phyloP scores from a whole-genome alignment of 768 basidiomycete species.

The Nidularia pulvinata region DNA sequence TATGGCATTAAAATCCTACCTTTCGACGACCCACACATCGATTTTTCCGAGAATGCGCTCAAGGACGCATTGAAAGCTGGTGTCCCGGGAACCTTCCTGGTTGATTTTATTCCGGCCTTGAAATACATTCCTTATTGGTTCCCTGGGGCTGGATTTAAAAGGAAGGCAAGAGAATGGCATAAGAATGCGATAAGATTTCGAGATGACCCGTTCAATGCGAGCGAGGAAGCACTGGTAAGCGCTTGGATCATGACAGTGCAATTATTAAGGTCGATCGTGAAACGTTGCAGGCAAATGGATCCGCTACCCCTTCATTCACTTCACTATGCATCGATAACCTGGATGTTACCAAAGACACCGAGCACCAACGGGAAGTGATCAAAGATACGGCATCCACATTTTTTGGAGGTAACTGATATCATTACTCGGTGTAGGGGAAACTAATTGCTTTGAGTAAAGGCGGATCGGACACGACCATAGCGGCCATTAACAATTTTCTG shows the following conservation, averaged over 20 bases:
- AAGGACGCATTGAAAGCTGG: too few species aligned
- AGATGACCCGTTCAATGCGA: too few species aligned
- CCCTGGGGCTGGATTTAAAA: conserved; percentile 50
- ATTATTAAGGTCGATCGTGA: too few species aligned
- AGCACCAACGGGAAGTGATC: conserved; percentile 15
- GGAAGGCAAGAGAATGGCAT: too few species aligned
- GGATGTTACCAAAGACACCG: conserved; percentile 11
- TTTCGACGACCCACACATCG: too few species aligned
- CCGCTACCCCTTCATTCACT: conserved; percentile 7
- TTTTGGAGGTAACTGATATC: conserved; percentile 16
- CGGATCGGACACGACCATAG: conserved; percentile 22
- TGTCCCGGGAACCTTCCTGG: conserved; percentile 19
- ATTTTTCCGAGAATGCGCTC: too few species aligned
- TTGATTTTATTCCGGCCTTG: conserved; percentile 30
- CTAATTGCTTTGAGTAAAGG: conserved; percentile 5
- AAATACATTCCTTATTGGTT: conserved; percentile 49
- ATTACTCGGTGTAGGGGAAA: too few species aligned
- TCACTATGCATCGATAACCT: conserved; percentile 15
- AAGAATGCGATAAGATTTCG: too few species aligned
- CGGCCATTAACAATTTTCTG: conserved; percentile 25
- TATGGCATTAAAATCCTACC: too few species aligned
- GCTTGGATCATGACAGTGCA: too few species aligned
- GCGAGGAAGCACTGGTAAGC: too few species aligned
- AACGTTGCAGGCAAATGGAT: too few species aligned
- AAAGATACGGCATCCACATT: conserved; percentile 38